phyloP scores from a whole-genome alignment of 768 basidiomycete genomes.

The Clavaria fumosa region DNA sequence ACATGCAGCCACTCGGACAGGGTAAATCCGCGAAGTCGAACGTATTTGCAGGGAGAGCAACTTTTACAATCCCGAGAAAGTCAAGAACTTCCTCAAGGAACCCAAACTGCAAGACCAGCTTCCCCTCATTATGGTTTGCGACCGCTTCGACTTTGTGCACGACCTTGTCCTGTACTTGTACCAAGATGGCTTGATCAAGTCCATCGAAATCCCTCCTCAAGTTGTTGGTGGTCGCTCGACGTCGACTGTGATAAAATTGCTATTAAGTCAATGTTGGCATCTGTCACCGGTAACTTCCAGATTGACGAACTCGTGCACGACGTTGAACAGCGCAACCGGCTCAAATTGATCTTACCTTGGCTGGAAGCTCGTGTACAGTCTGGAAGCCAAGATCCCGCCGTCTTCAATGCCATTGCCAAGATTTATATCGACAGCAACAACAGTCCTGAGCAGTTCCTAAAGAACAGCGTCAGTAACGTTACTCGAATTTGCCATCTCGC shows the following conservation, averaged over 20 bases:
- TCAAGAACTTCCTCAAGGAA: slow-evolving; percentile 99
- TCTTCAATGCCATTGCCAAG: slow-evolving; percentile 97
- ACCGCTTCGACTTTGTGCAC: slow-evolving; percentile 99
- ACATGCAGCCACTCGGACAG: slow-evolving; percentile 94
- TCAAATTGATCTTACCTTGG: slow-evolving; percentile 97
- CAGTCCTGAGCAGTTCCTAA: slow-evolving; percentile 95
- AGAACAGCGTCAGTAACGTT: slow-evolving; percentile 98
- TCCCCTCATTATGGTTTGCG: slow-evolving; percentile 98
- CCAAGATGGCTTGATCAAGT: slow-evolving; percentile 90
- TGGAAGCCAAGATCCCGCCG: slow-evolving; percentile 86
- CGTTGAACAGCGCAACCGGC: slow-evolving; percentile 88
- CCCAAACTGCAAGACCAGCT: slow-evolving; percentile 93
- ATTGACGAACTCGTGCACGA: slow-evolving; percentile 98
- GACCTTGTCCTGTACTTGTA: slow-evolving; percentile 97
- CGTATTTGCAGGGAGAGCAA: slow-evolving; percentile 97
- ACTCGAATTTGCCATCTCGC: slow-evolving; percentile 16
- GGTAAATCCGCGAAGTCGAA: slow-evolving; percentile 97
- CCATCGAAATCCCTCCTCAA: slow-evolving; percentile 98
- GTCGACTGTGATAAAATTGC: slow-evolving; percentile 95
- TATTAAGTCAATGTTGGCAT: slow-evolving; percentile 83
- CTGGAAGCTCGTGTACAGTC: slow-evolving; percentile 84
- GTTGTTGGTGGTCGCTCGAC: slow-evolving; percentile 88
- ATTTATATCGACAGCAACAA: slow-evolving; percentile 98
- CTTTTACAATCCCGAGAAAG: slow-evolving; percentile 96
- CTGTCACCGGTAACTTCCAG: slow-evolving; percentile 93